These are phyloP conservation scores for Blastocrithidia nonstop DNA, from an alignment of 208 protist genomes.

Conservation along the genomic window DNA sequence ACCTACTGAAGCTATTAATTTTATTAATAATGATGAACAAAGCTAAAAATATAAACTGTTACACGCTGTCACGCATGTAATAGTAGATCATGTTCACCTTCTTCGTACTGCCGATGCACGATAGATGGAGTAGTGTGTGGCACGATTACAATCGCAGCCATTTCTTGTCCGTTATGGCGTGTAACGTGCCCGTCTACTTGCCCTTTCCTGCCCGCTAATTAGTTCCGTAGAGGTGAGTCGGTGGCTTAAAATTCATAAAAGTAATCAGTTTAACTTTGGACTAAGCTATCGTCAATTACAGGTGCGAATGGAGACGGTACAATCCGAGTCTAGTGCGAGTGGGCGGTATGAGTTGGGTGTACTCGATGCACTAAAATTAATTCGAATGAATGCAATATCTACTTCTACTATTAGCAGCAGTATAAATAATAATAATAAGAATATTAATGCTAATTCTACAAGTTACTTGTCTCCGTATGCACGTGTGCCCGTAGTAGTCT, in stretches of 20 bases:
- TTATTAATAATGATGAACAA: too few relatives aligned
- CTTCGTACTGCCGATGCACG: conserved; percentile 58
- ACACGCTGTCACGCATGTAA: conserved; percentile 50
- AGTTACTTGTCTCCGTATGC: too few relatives aligned
- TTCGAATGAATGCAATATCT: conserved; percentile 10
- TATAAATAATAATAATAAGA: neutral
- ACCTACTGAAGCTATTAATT: too few relatives aligned
- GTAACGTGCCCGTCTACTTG: conserved; percentile 48
- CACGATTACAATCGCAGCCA: conserved; percentile 44
- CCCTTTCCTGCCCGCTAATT: conserved; percentile 77
- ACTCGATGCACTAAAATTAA: conserved; percentile 25
- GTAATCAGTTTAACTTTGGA: conserved; percentile 67
- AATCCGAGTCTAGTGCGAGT: conserved; percentile 19
- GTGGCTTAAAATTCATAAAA: conserved; percentile 50
- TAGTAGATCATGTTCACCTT: conserved; percentile 72
- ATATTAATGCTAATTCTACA: too few relatives aligned
- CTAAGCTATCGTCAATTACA: conserved; percentile 51
- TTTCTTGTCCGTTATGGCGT: conserved; percentile 32
- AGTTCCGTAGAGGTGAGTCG: conserved; percentile 64
- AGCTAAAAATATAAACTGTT: too few relatives aligned
- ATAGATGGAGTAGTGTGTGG: conserved; percentile 70
- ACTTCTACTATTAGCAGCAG: neutral
- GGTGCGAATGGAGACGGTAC: conserved; percentile 40
- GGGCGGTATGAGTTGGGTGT: conserved; percentile 53
- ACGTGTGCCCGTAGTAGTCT: neutral